Conservation (phyloP, 2,329 filamentous ascomycete species). For the Macroventuria anomochaeta region DNA sequence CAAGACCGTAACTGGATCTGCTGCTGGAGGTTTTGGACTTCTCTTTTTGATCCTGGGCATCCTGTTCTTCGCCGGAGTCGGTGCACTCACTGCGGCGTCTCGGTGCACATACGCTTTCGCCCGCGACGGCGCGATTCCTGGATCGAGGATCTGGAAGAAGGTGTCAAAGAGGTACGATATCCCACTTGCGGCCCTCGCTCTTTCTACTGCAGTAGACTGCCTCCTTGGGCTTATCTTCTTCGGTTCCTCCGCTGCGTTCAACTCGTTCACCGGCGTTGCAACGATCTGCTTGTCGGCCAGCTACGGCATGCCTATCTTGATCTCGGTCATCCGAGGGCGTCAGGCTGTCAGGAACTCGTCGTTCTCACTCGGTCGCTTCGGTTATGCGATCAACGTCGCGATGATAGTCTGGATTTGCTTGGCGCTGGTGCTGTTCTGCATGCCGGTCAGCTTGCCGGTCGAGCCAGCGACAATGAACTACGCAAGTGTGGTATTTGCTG, state of each 20-base stretch:
- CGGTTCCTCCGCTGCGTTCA: conserved; percentile 77
- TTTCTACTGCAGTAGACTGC: conserved; percentile 73
- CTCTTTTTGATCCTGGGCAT: conserved; percentile 79
- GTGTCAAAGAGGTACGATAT: conserved; percentile 72
- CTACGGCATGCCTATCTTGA: conserved; percentile 77
- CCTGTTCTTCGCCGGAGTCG: conserved; percentile 76
- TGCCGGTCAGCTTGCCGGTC: conserved; percentile 62
- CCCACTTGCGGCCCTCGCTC: conserved; percentile 71
- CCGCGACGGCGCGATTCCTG: conserved; percentile 75
- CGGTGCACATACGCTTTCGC: conserved; percentile 80
- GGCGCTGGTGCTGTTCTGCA: conserved; percentile 75
- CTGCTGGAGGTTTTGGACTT: conserved; percentile 75
- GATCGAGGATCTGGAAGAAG: conserved; percentile 68
- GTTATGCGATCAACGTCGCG: conserved; percentile 70
- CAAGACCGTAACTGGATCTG: conserved; percentile 75
- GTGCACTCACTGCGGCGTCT: conserved; percentile 75
- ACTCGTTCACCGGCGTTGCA: conserved; percentile 79
- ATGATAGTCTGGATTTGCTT: conserved; percentile 75
- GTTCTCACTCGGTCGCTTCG: conserved; percentile 73
- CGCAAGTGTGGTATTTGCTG: conserved; percentile 50
- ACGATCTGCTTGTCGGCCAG: conserved; percentile 79
- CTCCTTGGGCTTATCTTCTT: conserved; percentile 81
- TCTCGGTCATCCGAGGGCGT: conserved; percentile 71
- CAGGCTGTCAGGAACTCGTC: conserved; percentile 68
- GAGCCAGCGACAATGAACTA: conserved; percentile 54